Percentiles rank a stretch among this genome's conserved stretches.
Evolutionary conservation across 2,329 filamentous ascomycete genomes (phyloP).

Genomic region (Monosporascus sp.): DNA sequence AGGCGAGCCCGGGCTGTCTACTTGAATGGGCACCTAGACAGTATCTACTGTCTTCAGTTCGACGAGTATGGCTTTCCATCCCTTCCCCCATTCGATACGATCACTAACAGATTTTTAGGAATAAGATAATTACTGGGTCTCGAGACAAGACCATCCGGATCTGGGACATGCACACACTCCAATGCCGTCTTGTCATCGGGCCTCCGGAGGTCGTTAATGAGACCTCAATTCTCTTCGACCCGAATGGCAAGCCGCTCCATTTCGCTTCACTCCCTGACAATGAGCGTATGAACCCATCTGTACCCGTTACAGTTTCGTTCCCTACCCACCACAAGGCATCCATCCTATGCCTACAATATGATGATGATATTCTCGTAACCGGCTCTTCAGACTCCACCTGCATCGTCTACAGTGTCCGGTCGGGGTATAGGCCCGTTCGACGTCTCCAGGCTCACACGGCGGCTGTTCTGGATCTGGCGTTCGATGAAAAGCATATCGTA

Average conservation of each 20-base stretch:
- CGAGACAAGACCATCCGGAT: conserved; percentile 92
- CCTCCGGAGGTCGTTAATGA: conserved; percentile 60
- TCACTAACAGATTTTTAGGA: conserved; percentile 44
- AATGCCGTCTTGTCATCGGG: conserved; percentile 82
- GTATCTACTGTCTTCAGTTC: conserved; percentile 96
- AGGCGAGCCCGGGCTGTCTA: conserved; percentile 73
- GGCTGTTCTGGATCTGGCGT: conserved; percentile 88
- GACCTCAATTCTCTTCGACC: conserved; percentile 44
- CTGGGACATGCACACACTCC: conserved; percentile 88
- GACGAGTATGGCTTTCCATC: conserved; percentile 66
- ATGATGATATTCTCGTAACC: conserved; percentile 86
- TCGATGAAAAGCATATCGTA: conserved; percentile 87
- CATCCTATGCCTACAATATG: conserved; percentile 92
- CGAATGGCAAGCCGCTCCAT: conserved; percentile 46
- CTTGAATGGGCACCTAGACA: conserved; percentile 88
- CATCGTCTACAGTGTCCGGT: conserved; percentile 82
- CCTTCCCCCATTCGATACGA: neutral
- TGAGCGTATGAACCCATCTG: conserved; percentile 38
- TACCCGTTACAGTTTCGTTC: conserved; percentile 52
- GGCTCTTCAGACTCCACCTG: conserved; percentile 89
- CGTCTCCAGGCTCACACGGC: conserved; percentile 75
- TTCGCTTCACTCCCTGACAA: conserved; percentile 50
- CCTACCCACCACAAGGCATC: conserved; percentile 77
- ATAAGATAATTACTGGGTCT: conserved; percentile 95
- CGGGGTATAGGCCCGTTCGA: conserved; percentile 71